A percentile compares a stretch with the other conserved stretches of the same genome.
phyloP scores from a whole-genome alignment of 1,284 basidiomycete genomes.

The Cryptococcus floricola region DNA sequence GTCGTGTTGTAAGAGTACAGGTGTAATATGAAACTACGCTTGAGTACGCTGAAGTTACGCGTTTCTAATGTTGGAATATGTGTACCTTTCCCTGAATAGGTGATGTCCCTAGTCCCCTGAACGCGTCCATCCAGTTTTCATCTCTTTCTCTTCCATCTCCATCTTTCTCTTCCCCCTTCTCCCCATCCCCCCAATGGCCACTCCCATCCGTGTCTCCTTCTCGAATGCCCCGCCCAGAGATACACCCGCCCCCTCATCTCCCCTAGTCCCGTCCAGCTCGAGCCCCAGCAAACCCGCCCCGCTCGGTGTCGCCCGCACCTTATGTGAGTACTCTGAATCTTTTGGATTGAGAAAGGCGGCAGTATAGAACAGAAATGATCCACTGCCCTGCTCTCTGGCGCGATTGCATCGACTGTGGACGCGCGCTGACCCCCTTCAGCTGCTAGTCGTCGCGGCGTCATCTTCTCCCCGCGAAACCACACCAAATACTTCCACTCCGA shows the following conservation, averaged over 20 bases:
- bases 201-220: background rate
- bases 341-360: background rate
- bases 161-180: background rate
- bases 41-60: no score
- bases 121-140: background rate
- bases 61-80: no score
- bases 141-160: background rate
- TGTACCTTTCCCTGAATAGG: background rate
- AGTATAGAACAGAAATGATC: background rate
- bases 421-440: background rate
- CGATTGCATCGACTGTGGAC: no score
- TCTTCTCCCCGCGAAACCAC: slow-evolving; percentile 34
- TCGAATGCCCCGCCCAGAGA: background rate
- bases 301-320: slow-evolving; percentile 13
- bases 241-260: slow-evolving; percentile 2
- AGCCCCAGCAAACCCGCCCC: slow-evolving; percentile 9
- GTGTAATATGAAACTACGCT: no score
- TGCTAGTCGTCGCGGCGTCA: slow-evolving; percentile 23
- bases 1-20: no score
- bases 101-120: background rate
- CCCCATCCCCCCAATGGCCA: background rate
- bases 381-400: background rate
- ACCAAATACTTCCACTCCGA: slow-evolving; percentile 36
- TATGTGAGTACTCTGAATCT: slow-evolving; percentile 5
- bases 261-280: slow-evolving; percentile 12